Conservation (phyloP, 805 yeast genomes). For the Priceomyces medius region DNA sequence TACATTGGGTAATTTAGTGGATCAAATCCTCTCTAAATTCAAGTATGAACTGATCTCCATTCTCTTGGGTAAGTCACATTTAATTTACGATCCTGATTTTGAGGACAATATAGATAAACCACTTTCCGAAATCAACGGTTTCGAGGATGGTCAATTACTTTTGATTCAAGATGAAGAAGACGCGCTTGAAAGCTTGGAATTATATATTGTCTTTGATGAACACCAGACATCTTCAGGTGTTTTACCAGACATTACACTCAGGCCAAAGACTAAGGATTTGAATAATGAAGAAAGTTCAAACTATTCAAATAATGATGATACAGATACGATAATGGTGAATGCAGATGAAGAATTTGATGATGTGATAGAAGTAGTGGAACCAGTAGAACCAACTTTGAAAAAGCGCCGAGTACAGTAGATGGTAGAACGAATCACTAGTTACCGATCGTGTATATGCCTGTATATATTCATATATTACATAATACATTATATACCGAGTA, state of each 20-base stretch:
- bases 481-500: constrained; percentile 2
- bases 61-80: constrained; percentile 54
- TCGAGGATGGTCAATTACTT: constrained; percentile 60
- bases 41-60: constrained; percentile 55
- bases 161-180: constrained; percentile 83
- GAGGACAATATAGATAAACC: constrained; percentile 65
- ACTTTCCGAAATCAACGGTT: constrained; percentile 50
- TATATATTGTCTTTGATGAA: constrained; percentile 42
- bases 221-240: neutral
- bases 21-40: constrained; percentile 47
- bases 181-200: constrained; percentile 57
- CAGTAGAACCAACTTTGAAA: constrained; percentile 4
- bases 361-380: constrained; percentile 8
- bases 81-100: constrained; percentile 83
- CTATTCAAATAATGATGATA: constrained; percentile 7
- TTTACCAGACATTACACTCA: constrained; percentile 14
- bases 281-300: constrained; percentile 10
- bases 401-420: constrained; percentile 1
- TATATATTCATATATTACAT: neutral
- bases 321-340: constrained; percentile 5
- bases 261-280: constrained; percentile 15
- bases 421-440: no score
- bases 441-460: no score
- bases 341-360: constrained; percentile 14
- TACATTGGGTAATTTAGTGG: constrained; percentile 53